A percentile compares a stretch with the other conserved stretches of the same genome.
Conservation (phyloP, 768 basidiomycete genomes). For the Pisolithus microcarpus region DNA sequence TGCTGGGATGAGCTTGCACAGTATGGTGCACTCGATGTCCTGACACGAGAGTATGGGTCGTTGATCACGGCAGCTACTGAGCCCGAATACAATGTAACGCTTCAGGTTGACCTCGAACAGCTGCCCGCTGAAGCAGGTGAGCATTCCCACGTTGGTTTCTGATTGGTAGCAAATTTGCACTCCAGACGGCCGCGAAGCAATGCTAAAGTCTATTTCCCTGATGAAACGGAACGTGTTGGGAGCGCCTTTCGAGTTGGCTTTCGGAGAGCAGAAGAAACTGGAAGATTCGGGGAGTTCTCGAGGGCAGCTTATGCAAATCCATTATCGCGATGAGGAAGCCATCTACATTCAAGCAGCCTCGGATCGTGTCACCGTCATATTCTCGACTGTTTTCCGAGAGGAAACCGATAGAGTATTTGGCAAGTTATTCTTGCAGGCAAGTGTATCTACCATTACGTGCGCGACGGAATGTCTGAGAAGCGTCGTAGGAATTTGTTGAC, state of each 20-base stretch:
- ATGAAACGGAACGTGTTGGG: constrained; percentile 91
- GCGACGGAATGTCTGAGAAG: not conserved
- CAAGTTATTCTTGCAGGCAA: constrained; percentile 94
- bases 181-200: constrained; percentile 69
- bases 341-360: constrained; percentile 90
- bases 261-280: constrained; percentile 75
- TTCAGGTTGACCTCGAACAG: constrained; percentile 83
- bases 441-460: constrained; percentile 5
- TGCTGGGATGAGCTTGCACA: constrained; percentile 92
- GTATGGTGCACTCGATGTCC: constrained; percentile 77
- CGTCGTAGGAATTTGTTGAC: constrained; percentile 89
- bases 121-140: constrained; percentile 75
- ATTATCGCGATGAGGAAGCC: constrained; percentile 95
- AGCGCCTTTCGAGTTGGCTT: constrained; percentile 89
- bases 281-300: constrained; percentile 60
- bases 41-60: constrained; percentile 77
- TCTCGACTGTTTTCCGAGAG: constrained; percentile 93
- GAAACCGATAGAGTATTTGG: constrained; percentile 97
- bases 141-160: constrained; percentile 12
- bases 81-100: constrained; percentile 81
- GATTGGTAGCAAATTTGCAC: constrained; percentile 7
- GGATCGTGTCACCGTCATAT: constrained; percentile 96
- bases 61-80: constrained; percentile 65
- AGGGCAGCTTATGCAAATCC: constrained; percentile 85
- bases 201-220: constrained; percentile 75